Percentiles rank a stretch among this genome's conserved stretches.
Conservation (phyloP, 805 yeast species). For the Saturnispora dispora region DNA sequence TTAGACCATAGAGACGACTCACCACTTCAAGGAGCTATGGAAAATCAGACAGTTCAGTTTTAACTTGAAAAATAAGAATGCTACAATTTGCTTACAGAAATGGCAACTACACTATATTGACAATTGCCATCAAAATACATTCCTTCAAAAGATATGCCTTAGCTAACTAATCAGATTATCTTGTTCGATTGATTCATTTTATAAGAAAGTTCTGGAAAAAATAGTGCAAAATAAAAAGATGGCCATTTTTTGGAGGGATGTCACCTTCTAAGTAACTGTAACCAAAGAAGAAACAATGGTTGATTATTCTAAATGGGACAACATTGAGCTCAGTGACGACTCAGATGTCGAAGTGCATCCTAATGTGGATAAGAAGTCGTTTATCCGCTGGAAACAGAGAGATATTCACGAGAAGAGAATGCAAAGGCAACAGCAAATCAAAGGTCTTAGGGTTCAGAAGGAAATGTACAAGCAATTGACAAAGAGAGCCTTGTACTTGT, state of each 20-base stretch:
- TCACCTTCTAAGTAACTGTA: not conserved
- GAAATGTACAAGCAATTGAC: constrained; percentile 75
- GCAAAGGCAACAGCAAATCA: constrained; percentile 70
- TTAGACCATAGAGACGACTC: too few species aligned
- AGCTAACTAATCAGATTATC: not conserved
- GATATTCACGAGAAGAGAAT: constrained; percentile 90
- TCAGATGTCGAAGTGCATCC: constrained; percentile 97
- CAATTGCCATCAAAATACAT: too few species aligned
- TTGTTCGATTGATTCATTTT: not conserved
- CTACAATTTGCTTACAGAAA: too few species aligned
- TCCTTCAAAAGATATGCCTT: too few species aligned
- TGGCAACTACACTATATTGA: too few species aligned
- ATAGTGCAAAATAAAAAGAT: not conserved
- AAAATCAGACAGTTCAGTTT: too few species aligned
- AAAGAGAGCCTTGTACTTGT: constrained; percentile 57
- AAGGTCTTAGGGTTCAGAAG: constrained; percentile 62
- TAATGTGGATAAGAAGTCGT: constrained; percentile 88
- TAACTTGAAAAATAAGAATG: too few species aligned
- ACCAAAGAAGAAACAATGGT: constrained; percentile 30
- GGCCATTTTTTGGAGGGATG: not conserved
- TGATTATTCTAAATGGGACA: constrained; percentile 98
- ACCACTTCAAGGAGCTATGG: too few species aligned
- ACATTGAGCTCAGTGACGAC: constrained; percentile 90
- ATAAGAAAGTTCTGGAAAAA: not conserved
- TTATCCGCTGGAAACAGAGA: constrained; percentile 93